Evolutionary conservation across 805 yeast species (phyloP), one percentile per base, ranked within the genome.

Genomic region (Starmerella gropengiesseri): DNA sequence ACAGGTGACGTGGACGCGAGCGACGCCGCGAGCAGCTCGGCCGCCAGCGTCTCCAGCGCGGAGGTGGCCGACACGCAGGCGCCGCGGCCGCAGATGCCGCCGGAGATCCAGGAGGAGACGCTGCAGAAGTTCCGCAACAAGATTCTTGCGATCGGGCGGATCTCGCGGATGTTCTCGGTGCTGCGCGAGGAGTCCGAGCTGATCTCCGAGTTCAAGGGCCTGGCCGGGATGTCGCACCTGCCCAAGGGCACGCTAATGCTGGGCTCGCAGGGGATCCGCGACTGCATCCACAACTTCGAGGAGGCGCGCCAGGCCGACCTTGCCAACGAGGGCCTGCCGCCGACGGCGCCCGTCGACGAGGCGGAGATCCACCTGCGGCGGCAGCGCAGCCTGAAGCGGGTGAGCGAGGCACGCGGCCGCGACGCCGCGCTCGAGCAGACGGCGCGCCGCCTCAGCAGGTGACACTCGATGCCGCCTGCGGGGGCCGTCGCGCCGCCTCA

Each of bases 81-180:
- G 17, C 23, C 12, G 14, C 40, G 19, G 18, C 28, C 25, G 12
- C 14, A 17, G 21, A 28, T 19, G 30, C 31, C 33, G 33, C 25
- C 22, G 37, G 30, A 34, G 43, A 40, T 31, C 31, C 39, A 36
- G 21, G 46, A 44, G 31, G 63, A 60, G 31, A 56, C 62, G 9
- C 56, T 61, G 52, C 66, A 70, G 49, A 53, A 51, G 41, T 54
- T 55, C 54, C 54, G 57, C 44, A 86, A 83, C 62, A 89, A 89
- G 68, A 82, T 91, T 40, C 64, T 89, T 55, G 97, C 97, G 12
- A 91, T 89, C 62, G 97, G 97, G n/a, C 75, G 94, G 52, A 84
- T 89, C 52, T 80, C 95, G 19, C 73, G 95, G 44, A 84, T 89
- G 94, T 87, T 81, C 63, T 80, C 78, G 49, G 80, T 87, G 7